phyloP scores from a whole-genome alignment of 768 basidiomycete species.

The Pulveroboletus sp. region DNA sequence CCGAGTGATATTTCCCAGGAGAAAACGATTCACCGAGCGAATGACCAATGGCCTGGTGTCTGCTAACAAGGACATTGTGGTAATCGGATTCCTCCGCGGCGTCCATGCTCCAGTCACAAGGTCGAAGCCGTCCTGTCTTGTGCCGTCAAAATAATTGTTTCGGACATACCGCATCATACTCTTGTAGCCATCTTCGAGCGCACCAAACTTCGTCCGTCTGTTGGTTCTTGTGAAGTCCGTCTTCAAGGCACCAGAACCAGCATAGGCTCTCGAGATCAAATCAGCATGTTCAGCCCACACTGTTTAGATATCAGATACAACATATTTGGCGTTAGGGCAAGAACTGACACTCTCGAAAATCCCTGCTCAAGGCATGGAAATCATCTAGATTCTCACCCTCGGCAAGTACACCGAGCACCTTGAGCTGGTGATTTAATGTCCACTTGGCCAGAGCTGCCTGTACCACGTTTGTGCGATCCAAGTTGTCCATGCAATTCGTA shows the following conservation, averaged over 20 bases:
- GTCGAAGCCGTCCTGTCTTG: constrained; percentile 92
- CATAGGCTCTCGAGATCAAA: constrained; percentile 84
- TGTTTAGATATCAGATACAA: constrained; percentile 30
- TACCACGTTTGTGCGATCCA: constrained; percentile 96
- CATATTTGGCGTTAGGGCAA: neutral
- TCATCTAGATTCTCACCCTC: constrained; percentile 75
- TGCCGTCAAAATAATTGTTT: constrained; percentile 96
- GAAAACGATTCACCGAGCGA: constrained; percentile 64
- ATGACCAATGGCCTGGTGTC: constrained; percentile 81
- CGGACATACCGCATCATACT: constrained; percentile 82
- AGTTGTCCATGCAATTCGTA: constrained; percentile 97
- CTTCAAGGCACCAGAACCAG: constrained; percentile 93
- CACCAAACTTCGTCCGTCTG: constrained; percentile 77
- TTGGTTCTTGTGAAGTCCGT: constrained; percentile 96
- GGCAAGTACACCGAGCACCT: constrained; percentile 66
- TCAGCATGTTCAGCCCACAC: constrained; percentile 99
- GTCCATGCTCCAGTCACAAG: constrained; percentile 90
- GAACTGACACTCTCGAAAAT: constrained; percentile 84
- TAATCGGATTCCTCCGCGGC: constrained; percentile 72
- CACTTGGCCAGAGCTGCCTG: constrained; percentile 90
- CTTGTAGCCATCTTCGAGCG: constrained; percentile 84
- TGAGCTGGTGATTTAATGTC: constrained; percentile 77
- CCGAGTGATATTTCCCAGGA: neutral
- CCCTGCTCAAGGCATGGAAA: constrained; percentile 71
- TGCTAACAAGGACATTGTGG: constrained; percentile 66